phyloP scores from a whole-genome alignment of 2,329 filamentous ascomycete genomes.

The Aspergillus unguis region DNA sequence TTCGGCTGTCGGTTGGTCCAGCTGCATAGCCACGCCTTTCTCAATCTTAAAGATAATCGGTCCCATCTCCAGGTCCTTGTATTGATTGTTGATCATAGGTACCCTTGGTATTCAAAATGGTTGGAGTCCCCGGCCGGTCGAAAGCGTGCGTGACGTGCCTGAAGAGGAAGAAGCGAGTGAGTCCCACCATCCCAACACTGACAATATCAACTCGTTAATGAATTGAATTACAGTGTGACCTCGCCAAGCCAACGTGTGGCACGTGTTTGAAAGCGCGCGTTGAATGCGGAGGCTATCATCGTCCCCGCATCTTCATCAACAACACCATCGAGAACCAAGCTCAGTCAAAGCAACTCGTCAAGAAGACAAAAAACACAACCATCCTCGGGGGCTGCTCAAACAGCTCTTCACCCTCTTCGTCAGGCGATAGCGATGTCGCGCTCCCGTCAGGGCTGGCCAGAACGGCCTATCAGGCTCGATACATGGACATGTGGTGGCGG shows the following conservation, averaged over 20 bases:
- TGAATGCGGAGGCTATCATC: constrained; percentile 9
- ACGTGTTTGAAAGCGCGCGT: constrained; percentile 11
- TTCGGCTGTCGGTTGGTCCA: neutral
- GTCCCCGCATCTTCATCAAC: constrained; percentile 12
- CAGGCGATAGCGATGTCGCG: neutral
- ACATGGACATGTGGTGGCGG: constrained; percentile 10
- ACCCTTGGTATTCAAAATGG: neutral
- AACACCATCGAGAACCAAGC: constrained; percentile 4
- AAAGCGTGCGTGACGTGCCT: constrained; percentile 11
- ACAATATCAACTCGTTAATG: neutral
- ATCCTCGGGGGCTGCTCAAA: neutral
- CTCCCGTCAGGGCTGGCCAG: neutral
- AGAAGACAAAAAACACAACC: neutral
- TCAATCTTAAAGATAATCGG: neutral
- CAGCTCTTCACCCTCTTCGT: neutral
- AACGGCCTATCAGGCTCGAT: constrained; percentile 6
- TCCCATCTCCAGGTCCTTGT: neutral
- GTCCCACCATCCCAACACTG: neutral
- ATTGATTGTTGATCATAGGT: neutral
- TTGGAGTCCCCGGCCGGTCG: constrained; percentile 11
- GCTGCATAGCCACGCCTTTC: neutral
- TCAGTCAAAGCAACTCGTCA: neutral
- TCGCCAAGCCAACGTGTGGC: constrained; percentile 8
- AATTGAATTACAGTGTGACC: neutral
- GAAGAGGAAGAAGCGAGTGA: constrained; percentile 10